phyloP scores from a whole-genome alignment of 768 basidiomycete genomes.

The Termitomyces sp. region DNA sequence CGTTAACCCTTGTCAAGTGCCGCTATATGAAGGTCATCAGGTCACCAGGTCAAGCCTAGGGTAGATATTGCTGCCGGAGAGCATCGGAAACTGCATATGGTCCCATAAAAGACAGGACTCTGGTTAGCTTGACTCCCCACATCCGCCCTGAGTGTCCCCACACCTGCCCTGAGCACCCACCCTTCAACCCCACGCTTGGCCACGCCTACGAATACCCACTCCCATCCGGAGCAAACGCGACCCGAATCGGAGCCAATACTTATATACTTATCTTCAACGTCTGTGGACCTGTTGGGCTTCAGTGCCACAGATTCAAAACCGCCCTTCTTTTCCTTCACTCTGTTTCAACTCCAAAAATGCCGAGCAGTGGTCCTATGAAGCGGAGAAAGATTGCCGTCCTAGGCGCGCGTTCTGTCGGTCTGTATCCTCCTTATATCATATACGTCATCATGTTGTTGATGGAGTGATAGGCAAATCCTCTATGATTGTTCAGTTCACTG shows the following conservation, averaged over 20 bases:
- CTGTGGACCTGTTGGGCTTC: background rate
- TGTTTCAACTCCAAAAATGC: conserved; percentile 19
- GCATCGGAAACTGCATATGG: conserved; percentile 1
- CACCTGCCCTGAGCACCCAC: conserved; percentile 7
- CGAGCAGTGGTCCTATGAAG: conserved; percentile 35
- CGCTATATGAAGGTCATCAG: conserved; percentile 13
- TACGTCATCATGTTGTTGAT: conserved; percentile 13
- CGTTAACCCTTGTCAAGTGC: conserved; percentile 9
- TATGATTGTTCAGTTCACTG: conserved; percentile 82
- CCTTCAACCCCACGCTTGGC: background rate
- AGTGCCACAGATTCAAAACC: conserved; percentile 1
- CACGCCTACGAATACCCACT: background rate
- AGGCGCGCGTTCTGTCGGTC: conserved; percentile 83
- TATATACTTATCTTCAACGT: conserved; percentile 2
- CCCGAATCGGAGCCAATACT: conserved; percentile 9
- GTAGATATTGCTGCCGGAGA: conserved; percentile 5
- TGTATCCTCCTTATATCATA: conserved; percentile 24
- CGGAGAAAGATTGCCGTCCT: conserved; percentile 84
- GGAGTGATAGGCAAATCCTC: conserved; percentile 80
- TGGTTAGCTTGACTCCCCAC: conserved; percentile 8
- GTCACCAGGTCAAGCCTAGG: conserved; percentile 13
- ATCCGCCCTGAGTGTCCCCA: conserved; percentile 1
- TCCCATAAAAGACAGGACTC: conserved; percentile 5
- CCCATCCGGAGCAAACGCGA: conserved; percentile 5
- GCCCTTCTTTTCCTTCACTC: conserved; percentile 25